Percentiles rank a stretch among this genome's conserved stretches.
These are phyloP conservation scores for Fraxinus dipetala DNA, from an alignment of 305 asterid genomes.

Conservation along the genomic window DNA sequence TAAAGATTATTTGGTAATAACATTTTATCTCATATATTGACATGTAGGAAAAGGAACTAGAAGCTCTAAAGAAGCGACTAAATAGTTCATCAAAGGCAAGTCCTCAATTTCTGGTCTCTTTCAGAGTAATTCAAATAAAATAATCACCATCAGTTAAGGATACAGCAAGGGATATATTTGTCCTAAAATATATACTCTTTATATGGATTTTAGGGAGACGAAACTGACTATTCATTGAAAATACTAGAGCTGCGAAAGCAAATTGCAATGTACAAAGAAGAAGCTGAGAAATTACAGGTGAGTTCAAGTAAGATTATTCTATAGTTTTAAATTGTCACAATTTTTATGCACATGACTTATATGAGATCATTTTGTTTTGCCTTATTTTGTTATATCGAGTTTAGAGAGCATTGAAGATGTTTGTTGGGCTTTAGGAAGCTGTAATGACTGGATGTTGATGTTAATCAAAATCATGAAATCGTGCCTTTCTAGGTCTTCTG, in stretches of 20 bases:
- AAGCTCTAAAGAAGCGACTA: slow-evolving; percentile 73
- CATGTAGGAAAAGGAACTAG: slow-evolving; percentile 80
- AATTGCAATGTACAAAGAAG: slow-evolving; percentile 82
- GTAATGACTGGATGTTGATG: slow-evolving; percentile 15
- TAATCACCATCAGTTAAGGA: slow-evolving; percentile 10
- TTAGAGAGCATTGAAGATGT: slow-evolving; percentile 11
- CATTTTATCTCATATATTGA: slow-evolving; percentile 16
- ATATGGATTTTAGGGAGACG: slow-evolving; percentile 63
- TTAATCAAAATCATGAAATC: slow-evolving; percentile 2
- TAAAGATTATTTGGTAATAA: slow-evolving; percentile 15
- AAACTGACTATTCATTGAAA: slow-evolving; percentile 68
- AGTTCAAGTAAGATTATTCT: slow-evolving; percentile 18
- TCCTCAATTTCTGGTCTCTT: slow-evolving; percentile 9
- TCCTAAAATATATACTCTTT: slow-evolving; percentile 29
- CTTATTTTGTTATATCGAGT: slow-evolving; percentile 16
- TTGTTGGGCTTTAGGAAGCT: slow-evolving; percentile 8
- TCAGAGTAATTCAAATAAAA: slow-evolving; percentile 9
- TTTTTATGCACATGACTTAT: slow-evolving; percentile 5
- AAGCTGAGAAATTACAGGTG: slow-evolving; percentile 87
- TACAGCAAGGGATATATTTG: slow-evolving; percentile 18
- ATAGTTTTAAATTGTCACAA: slow-evolving; percentile 11
- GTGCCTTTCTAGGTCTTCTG: slow-evolving; percentile 14
- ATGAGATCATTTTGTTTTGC: not conserved
- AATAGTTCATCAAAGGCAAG: slow-evolving; percentile 74
- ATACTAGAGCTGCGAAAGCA: slow-evolving; percentile 87